Conservation (phyloP, 306 rosid species). For the Quercus ilex region DNA sequence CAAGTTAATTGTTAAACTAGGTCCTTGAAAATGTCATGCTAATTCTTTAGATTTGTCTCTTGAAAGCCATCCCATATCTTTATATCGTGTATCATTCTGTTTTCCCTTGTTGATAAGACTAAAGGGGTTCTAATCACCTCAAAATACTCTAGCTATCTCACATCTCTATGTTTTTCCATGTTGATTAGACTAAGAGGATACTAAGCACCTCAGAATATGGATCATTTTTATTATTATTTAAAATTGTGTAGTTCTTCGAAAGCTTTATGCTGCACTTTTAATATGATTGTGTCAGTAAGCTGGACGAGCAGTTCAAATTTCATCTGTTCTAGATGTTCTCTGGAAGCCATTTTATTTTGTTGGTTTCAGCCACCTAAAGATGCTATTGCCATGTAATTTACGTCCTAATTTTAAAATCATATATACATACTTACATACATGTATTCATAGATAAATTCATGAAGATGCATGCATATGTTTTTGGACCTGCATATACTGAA, state of each 20-base stretch:
- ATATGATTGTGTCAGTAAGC: neutral
- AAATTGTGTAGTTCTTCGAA: neutral
- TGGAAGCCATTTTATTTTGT: neutral
- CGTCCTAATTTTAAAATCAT: neutral
- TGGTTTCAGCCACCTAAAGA: neutral
- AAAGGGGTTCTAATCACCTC: neutral
- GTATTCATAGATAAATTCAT: neutral
- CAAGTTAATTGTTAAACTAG: neutral
- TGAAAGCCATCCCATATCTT: neutral
- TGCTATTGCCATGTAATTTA: neutral
- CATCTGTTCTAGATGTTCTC: neutral
- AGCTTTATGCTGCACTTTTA: neutral
- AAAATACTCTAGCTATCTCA: neutral
- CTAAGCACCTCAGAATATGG: neutral
- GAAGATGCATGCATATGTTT: neutral
- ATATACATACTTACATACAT: neutral
- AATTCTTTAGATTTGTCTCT: neutral
- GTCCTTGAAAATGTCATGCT: neutral
- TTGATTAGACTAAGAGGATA: neutral
- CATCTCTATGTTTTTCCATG: neutral
- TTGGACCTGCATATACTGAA: slow-evolving; percentile 1
- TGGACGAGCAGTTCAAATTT: neutral
- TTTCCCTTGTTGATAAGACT: neutral
- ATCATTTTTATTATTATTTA: too few relatives aligned
- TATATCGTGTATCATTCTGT: neutral